Evolutionary conservation across 2,329 filamentous ascomycete genomes (phyloP), one percentile per base, ranked within the genome.

Genomic region (Hymenoscyphus linearis): DNA sequence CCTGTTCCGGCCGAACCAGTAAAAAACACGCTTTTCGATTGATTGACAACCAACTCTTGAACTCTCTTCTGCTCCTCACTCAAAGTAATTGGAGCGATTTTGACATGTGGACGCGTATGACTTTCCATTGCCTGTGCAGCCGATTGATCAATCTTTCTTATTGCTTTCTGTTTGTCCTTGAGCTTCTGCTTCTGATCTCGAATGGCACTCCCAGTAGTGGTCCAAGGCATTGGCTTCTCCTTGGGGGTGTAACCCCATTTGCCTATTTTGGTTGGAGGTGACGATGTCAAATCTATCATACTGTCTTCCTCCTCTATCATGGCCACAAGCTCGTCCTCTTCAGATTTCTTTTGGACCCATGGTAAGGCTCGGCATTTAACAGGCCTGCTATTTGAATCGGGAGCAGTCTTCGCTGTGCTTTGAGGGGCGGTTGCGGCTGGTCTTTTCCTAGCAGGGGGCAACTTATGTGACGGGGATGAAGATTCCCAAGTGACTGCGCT

Each of bases 1-100:
- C 95, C 95, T 4, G 95, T 97, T 80, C 89, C 92, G 61, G 95
- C 95, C 62, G 95, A 96, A 68, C 95, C 95, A 0, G 95, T 99
- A 74, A 99, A 99, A 78, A 99, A 99, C 2, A 97, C 93, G 69
- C 93, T 98, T 74, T 92, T 88, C 62, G 84, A 84, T 65, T 90
- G 79, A 25, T 95, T 84, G 7, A 91, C 83, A 10, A 99, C 93
- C 22, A 97, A 79, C 53, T 91, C 86, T 61, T 96, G 79, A 12
- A 99, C 91, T 62, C 90, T 85, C 62, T 85, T 83, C 75, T 99
- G 95, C 73, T 99, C 95, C 13, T 88, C 83, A 72, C 91, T 97
- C 37, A 99, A 79, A 60, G 63, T 63, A 70, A 78, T 65, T 63
- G 68, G 57, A 50, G 71, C 22, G 62, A 69, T 52, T 59, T 67